phyloP scores from a whole-genome alignment of 495 filamentous ascomycete species.

The Neurospora intermedia region DNA sequence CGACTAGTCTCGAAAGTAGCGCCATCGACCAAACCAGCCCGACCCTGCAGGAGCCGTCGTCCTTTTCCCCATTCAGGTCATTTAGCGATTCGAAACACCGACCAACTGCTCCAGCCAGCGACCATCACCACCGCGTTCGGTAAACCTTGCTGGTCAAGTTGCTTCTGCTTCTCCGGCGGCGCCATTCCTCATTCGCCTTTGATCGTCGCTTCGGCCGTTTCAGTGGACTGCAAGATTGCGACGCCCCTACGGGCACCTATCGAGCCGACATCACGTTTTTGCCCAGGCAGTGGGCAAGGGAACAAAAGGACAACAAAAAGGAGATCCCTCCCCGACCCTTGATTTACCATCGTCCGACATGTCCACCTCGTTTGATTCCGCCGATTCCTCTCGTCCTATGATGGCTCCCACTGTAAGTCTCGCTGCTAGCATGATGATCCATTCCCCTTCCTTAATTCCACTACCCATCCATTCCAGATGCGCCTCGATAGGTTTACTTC shows the following conservation, averaged over 20 bases:
- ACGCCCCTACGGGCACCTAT: not conserved
- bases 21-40: not conserved
- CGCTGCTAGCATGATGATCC: not conserved
- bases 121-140: not conserved
- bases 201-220: not conserved
- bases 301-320: not conserved
- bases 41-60: not conserved
- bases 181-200: not conserved
- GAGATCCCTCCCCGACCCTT: not conserved
- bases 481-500: not conserved
- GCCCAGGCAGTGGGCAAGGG: conserved; percentile 1
- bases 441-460: conserved; percentile 4
- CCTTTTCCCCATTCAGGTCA: not conserved
- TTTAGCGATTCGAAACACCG: not conserved
- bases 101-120: not conserved
- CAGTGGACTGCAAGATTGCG: not conserved
- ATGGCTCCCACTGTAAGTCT: conserved; percentile 62
- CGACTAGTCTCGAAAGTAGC: not conserved
- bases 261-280: not conserved
- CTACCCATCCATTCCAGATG: not conserved
- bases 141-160: not conserved
- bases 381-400: conserved; percentile 65
- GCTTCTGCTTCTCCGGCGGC: not conserved
- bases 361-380: conserved; percentile 59
- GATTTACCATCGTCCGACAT: conserved; percentile 30